phyloP scores from a whole-genome alignment of 345 rosid genomes.

The Psidium guajava region DNA sequence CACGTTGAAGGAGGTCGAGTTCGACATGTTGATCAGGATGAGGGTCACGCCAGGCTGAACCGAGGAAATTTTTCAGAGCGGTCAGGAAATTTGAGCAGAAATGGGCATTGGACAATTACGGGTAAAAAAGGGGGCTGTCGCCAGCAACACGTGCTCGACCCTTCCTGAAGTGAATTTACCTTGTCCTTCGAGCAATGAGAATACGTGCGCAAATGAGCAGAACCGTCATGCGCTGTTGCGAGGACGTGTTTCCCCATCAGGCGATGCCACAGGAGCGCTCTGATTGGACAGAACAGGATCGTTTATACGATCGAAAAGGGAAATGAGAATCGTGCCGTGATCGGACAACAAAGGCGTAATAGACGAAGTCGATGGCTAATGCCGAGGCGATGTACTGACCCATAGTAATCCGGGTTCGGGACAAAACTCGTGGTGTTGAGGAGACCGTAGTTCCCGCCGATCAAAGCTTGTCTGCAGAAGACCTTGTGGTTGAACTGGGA shows the following conservation, averaged over 20 bases:
- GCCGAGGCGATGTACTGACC: conserved; percentile 7
- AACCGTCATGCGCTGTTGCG: conserved; percentile 8
- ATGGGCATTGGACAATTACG: background rate
- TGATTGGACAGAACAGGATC: background rate
- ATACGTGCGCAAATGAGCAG: conserved; percentile 35
- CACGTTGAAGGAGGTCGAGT: conserved; percentile 21
- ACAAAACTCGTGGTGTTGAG: conserved; percentile 39
- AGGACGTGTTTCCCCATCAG: conserved; percentile 50
- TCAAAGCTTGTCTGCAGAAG: conserved; percentile 51
- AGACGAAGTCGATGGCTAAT: background rate
- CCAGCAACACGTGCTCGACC: background rate
- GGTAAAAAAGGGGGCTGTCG: background rate
- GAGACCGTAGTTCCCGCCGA: conserved; percentile 62
- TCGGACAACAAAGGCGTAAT: background rate
- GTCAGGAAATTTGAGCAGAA: background rate
- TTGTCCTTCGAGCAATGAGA: conserved; percentile 44
- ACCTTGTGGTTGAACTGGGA: conserved; percentile 47
- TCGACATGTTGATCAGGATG: conserved; percentile 41
- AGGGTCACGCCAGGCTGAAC: conserved; percentile 31
- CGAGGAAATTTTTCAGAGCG: background rate
- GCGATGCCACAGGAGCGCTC: conserved; percentile 55
- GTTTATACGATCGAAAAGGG: background rate
- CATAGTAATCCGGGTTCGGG: conserved; percentile 66
- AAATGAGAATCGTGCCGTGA: background rate
- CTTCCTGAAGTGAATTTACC: background rate